Evolutionary conservation across 805 yeast species (phyloP), one percentile per base, ranked within the genome.

Genomic region (Blastobotrys attinorum): DNA sequence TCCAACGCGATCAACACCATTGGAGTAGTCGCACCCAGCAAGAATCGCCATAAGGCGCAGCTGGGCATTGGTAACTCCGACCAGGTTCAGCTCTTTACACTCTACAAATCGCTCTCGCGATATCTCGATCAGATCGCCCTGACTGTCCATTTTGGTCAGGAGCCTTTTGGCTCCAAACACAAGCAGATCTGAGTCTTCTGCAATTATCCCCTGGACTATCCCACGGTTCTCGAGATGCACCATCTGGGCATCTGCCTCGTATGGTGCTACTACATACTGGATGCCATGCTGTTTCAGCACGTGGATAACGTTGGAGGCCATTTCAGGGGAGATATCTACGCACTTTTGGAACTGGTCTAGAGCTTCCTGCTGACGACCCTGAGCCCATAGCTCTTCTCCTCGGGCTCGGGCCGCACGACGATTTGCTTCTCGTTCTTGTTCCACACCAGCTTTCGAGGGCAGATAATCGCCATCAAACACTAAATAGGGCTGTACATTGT

Each of bases 181-280:
- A 18, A 92, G 66, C 51, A 92, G 69, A 65, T 92, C 99, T 0
- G 97, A 88, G 59, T 92, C 99, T 58, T 92, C 99, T 34, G 95
- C 81, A 6, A 92, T 70, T 3, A 92, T 84, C 0, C 90, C 97
- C 48, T 87, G 82, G 4, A 87, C 90, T 1, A 77, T 42, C 0
- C 90, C 90, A 0, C 64, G 50, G 46, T 77, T 75, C 58, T 90
- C 97, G 35, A 92, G 70, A 55, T 80, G 87, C 7, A 89, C 97
- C 83, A 92, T 77, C 61, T 92, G 98, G 1, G 98, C 83, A 61
- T 92, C 99, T 0, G 98, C 98, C 64, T 92, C 99, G 59, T 87
- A 92, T 0, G 99, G 99, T 0, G 99, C 97, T 6, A 92, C 98
- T 5, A 92, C 75, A 55, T 76, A 90, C 47, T 71, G 73, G 39